phyloP scores from a whole-genome alignment of 2,329 filamentous ascomycete genomes.

The Malbranchea zuffiana region DNA sequence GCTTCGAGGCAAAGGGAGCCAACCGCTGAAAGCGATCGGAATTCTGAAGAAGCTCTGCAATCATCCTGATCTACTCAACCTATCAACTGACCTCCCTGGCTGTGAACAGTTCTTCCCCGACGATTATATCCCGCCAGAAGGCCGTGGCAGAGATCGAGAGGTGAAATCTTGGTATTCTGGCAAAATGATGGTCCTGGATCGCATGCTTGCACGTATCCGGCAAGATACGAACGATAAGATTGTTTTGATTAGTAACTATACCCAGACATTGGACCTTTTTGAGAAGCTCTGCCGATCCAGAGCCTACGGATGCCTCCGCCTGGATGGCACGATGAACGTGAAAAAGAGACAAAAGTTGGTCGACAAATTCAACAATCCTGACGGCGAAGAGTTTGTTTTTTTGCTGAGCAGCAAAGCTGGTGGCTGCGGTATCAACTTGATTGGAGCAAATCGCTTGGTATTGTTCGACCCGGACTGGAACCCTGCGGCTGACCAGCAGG shows the following conservation, averaged over 20 bases:
- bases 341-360: slow-evolving; percentile 95
- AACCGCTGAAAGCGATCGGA: slow-evolving; percentile 91
- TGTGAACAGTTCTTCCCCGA: slow-evolving; percentile 71
- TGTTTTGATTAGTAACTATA: slow-evolving; percentile 97
- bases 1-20: slow-evolving; percentile 84
- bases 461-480: slow-evolving; percentile 98
- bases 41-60: slow-evolving; percentile 98
- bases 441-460: slow-evolving; percentile 86
- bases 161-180: slow-evolving; percentile 93
- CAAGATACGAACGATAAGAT: slow-evolving; percentile 98
- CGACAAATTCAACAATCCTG: slow-evolving; percentile 92
- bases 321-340: slow-evolving; percentile 96
- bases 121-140: slow-evolving; percentile 79
- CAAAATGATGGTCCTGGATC: slow-evolving; percentile 96
- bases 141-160: slow-evolving; percentile 79
- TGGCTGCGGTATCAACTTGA: slow-evolving; percentile 90
- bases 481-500: slow-evolving; percentile 92
- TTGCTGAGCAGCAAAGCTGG: slow-evolving; percentile 94
- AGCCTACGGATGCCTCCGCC: slow-evolving; percentile 71
- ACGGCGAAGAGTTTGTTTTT: slow-evolving; percentile 84
- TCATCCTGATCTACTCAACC: slow-evolving; percentile 81
- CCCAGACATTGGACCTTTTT: slow-evolving; percentile 88
- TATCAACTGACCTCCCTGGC: slow-evolving; percentile 74
- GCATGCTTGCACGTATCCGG: slow-evolving; percentile 91
- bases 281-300: slow-evolving; percentile 78